Base-by-base conservation (phyloP, 306 rosid species). In the Parietaria judaica region DNA sequence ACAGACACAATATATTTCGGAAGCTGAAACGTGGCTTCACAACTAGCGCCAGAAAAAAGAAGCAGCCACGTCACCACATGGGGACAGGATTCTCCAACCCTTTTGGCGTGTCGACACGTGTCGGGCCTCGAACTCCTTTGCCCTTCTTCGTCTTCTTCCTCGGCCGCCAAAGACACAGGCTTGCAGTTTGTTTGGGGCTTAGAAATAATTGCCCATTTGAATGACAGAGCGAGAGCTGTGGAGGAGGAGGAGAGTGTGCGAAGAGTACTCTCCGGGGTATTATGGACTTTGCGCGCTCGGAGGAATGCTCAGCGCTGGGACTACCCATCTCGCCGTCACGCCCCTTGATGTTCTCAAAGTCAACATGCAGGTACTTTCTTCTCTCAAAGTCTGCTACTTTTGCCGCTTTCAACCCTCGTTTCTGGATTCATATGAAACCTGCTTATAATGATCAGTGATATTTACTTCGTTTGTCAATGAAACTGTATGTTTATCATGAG, bases 281-380 rank as follows among this genome's bases (percentile, higher is more conserved):
- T 86, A 76, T 68, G 87, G 81, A 50, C 69, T 86, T 17, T 86
- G 94, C 68, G 63, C 83, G 52, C 65, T 76, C 2, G 94, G 94
- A 17, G 94, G 94, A 62, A 78, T 80, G 85, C 73, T 86, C 17
- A 86, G 87, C 76, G 82, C 89, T 56, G 87, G 95, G 2, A 59
- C 83, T 44, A 78, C 87, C 64, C 85, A 86, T 79, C 81, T 86
- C 12, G 83, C 87, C 14, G 70, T 78, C 51, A 86, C 94, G 12
- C 94, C 94, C 48, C 77, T 86, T 11, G 94, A 86, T 78, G 89
- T 83, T n/a, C 71, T 86, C 66, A 86, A 83, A 83, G 94, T 86
- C 17, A 80, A 86, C 70, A 86, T 86, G 94, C 89, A 86, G 80
- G 94, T 84, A 7, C 5, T 50, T 76, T 68, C 10, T 56, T 56